Conservation (phyloP, 1,284 basidiomycete species). For the Microbotryum violaceum region DNA sequence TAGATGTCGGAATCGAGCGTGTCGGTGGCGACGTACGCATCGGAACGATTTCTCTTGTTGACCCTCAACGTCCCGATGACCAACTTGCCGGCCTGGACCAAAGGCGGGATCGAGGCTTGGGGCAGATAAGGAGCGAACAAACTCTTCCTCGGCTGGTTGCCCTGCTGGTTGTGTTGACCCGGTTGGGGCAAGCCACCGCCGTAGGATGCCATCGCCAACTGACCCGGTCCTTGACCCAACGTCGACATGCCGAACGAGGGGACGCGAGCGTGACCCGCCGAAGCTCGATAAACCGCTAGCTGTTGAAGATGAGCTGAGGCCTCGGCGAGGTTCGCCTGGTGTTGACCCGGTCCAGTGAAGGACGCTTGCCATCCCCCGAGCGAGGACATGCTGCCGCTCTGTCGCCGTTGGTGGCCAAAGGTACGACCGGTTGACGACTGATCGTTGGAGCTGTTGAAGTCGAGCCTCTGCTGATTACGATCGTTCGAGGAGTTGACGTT, state of each 20-base stretch:
- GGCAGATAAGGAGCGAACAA: conserved; percentile 98
- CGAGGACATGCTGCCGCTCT: conserved; percentile 26
- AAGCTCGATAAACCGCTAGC: conserved; percentile 92
- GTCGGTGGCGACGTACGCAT: conserved; percentile 99
- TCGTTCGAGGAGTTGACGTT: not conserved
- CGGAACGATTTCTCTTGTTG: conserved; percentile 87
- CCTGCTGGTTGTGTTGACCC: conserved; percentile 26
- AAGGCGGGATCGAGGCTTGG: conserved; percentile 90
- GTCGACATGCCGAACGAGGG: conserved; percentile 90
- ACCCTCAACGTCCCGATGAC: conserved; percentile 96
- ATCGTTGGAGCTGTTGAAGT: not conserved
- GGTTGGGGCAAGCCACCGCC: conserved; percentile 67
- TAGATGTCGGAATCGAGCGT: conserved; percentile 98
- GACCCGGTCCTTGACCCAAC: conserved; percentile 23
- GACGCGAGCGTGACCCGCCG: conserved; percentile 92
- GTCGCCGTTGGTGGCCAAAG: conserved; percentile 16
- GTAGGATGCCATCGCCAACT: conserved; percentile 65
- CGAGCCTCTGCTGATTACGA: not conserved
- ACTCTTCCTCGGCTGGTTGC: conserved; percentile 81
- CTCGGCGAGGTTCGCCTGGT: conserved; percentile 40
- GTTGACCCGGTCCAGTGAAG: conserved; percentile 14
- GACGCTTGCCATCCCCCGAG: conserved; percentile 22
- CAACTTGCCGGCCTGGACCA: conserved; percentile 94
- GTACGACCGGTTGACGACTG: not conserved
- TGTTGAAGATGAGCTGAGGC: conserved; percentile 87